A percentile compares a stretch with the other conserved stretches of the same genome.
Evolutionary conservation across 2,329 filamentous ascomycete species (phyloP).

Genomic region (Penicillium brevicompactum): DNA sequence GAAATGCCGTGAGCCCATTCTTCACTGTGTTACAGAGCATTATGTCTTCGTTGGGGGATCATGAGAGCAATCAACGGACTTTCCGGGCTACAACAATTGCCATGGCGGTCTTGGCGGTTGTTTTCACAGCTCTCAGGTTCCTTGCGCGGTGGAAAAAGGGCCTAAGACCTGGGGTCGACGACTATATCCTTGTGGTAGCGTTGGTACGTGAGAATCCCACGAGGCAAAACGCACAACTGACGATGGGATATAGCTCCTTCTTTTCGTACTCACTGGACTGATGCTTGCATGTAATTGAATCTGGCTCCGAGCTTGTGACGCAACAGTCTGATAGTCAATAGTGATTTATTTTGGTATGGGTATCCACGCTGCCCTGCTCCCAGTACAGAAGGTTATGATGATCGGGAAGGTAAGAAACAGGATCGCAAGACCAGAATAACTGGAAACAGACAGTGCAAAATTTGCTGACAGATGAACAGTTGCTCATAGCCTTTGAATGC

Average conservation of each 20-base stretch:
- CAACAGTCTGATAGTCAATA: conserved; percentile 1
- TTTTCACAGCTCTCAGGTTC: conserved; percentile 14
- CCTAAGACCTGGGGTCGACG: conserved; percentile 1
- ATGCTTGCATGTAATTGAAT: conserved; percentile 4
- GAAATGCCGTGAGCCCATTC: not conserved
- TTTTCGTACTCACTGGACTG: conserved; percentile 7
- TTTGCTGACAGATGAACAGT: conserved; percentile 27
- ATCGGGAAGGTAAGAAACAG: conserved; percentile 9
- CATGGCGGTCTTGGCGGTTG: conserved; percentile 11
- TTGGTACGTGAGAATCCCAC: conserved; percentile 3
- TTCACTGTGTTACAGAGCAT: not conserved
- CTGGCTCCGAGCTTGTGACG: not conserved
- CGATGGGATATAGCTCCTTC: not conserved
- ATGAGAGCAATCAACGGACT: conserved; percentile 6
- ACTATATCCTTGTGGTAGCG: conserved; percentile 12
- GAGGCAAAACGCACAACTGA: not conserved
- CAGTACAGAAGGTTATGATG: conserved; percentile 1
- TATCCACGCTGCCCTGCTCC: conserved; percentile 3
- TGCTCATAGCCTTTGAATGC: conserved; percentile 48
- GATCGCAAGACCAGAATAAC: not conserved
- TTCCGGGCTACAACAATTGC: conserved; percentile 11
- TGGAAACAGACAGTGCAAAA: not conserved
- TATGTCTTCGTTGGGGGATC: not conserved
- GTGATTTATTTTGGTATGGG: conserved; percentile 17
- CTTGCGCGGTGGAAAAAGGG: conserved; percentile 11